Evolutionary conservation across 1,284 basidiomycete genomes (phyloP).

Genomic region (Pascua sp.): DNA sequence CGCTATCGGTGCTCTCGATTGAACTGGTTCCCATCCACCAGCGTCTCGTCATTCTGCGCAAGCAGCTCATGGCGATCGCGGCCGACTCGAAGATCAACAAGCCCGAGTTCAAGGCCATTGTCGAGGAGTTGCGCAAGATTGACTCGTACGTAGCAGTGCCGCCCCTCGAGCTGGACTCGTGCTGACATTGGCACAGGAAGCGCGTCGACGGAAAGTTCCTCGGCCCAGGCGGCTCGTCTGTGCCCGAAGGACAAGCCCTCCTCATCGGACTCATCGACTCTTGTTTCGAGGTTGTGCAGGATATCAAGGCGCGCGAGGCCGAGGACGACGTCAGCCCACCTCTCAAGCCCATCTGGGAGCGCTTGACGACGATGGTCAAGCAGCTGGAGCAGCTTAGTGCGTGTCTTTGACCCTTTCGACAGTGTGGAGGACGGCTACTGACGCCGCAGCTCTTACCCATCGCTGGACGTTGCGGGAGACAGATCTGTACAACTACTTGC

Average conservation of each 20-base stretch:
- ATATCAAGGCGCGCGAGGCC: constrained; percentile 91
- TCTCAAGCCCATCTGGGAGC: constrained; percentile 91
- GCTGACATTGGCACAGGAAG: constrained; percentile 54
- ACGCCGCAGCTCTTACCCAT: constrained; percentile 71
- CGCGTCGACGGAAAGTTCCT: constrained; percentile 95
- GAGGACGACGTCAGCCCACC: constrained; percentile 83
- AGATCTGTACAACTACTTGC: constrained; percentile 89
- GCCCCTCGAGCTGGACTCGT: constrained; percentile 14
- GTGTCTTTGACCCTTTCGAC: constrained; percentile 7
- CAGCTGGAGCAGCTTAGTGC: constrained; percentile 43
- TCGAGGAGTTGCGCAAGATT: constrained; percentile 91
- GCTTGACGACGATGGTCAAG: constrained; percentile 74
- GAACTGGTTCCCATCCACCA: constrained; percentile 88
- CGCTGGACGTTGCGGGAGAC: constrained; percentile 97
- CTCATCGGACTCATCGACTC: constrained; percentile 81
- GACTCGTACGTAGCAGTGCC: constrained; percentile 70
- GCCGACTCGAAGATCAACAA: constrained; percentile 80
- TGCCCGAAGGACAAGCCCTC: constrained; percentile 82
- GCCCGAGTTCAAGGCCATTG: constrained; percentile 80
- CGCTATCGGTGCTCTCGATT: constrained; percentile 74
- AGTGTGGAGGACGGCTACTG: neutral
- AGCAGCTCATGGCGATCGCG: constrained; percentile 83
- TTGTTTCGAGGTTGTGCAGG: constrained; percentile 94
- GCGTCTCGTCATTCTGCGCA: constrained; percentile 78
- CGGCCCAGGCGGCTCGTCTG: constrained; percentile 78